Percentiles rank a stretch among this genome's conserved stretches.
phyloP scores from a whole-genome alignment of 2,329 filamentous ascomycete species.

The Akanthomyces muscarius region DNA sequence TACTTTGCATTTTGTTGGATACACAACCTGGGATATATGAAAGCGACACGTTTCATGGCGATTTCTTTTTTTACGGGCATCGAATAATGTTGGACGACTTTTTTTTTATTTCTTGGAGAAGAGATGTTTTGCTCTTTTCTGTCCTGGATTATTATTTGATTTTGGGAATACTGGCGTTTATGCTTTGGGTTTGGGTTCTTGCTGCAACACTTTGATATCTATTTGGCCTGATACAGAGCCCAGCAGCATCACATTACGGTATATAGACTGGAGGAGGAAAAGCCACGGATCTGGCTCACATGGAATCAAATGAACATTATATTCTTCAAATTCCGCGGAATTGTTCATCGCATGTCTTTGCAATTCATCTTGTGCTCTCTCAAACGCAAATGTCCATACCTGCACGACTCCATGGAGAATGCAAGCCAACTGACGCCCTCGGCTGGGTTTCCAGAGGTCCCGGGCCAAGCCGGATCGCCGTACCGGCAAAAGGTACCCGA shows the following conservation, averaged over 20 bases:
- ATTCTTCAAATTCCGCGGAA: neutral
- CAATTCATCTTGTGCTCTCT: too few relatives aligned
- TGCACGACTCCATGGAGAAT: too few relatives aligned
- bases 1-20: neutral
- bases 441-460: too few relatives aligned
- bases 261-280: neutral
- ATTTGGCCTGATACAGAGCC: neutral
- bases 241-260: neutral
- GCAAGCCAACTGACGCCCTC: too few relatives aligned
- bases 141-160: neutral
- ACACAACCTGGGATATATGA: neutral
- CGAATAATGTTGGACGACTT: neutral
- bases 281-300: neutral
- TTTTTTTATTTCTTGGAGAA: neutral
- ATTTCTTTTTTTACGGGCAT: neutral
- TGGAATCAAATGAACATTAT: neutral
- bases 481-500: too few relatives aligned
- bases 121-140: neutral
- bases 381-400: too few relatives aligned
- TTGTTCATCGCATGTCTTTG: neutral
- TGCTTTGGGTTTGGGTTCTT: too few relatives aligned
- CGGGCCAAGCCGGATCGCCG: too few relatives aligned
- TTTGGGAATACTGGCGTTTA: neutral
- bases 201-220: too few relatives aligned
- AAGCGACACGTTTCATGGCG: slow-evolving; percentile 2